Conservation (phyloP, 1,139 yeast species). For the Suhomyces bribrorum region DNA sequence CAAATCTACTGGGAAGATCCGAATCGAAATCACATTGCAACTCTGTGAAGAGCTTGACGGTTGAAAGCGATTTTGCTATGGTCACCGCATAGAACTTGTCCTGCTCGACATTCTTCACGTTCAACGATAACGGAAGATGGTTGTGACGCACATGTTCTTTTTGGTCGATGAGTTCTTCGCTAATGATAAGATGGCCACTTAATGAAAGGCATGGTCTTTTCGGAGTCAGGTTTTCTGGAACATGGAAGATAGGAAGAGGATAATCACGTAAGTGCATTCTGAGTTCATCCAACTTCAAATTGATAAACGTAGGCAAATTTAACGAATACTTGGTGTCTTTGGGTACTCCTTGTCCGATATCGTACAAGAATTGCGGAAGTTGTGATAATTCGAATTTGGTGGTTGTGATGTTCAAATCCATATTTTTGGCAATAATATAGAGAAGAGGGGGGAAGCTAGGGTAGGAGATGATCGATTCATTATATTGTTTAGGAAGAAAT, state of each 20-base stretch:
- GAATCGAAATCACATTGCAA: slow-evolving; percentile 59
- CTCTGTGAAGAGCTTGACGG: slow-evolving; percentile 72
- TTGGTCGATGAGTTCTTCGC: slow-evolving; percentile 43
- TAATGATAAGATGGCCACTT: slow-evolving; percentile 49
- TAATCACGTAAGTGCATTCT: slow-evolving; percentile 64
- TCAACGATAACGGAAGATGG: slow-evolving; percentile 57
- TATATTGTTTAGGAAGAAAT: slow-evolving; percentile 44
- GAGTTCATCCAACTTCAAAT: slow-evolving; percentile 51
- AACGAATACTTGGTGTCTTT: slow-evolving; percentile 65
- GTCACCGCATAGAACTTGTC: slow-evolving; percentile 56
- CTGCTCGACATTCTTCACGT: slow-evolving; percentile 31
- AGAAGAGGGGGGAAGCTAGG: slow-evolving; percentile 66
- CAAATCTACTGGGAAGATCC: slow-evolving; percentile 61
- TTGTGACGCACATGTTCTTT: slow-evolving; percentile 57
- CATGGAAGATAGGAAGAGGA: slow-evolving; percentile 59
- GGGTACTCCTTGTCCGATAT: slow-evolving; percentile 85
- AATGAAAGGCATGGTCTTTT: slow-evolving; percentile 33
- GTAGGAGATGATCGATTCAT: slow-evolving; percentile 60
- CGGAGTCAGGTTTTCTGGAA: slow-evolving; percentile 27
- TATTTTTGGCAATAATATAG: slow-evolving; percentile 53
- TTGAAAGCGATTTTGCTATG: slow-evolving; percentile 75
- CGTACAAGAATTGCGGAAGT: slow-evolving; percentile 61
- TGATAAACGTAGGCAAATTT: slow-evolving; percentile 61
- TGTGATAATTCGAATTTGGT: slow-evolving; percentile 58
- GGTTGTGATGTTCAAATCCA: slow-evolving; percentile 53